These are phyloP conservation scores for Cercospora zeae-maydis DNA, from an alignment of 2,329 filamentous ascomycete species.

Conservation along the genomic window DNA sequence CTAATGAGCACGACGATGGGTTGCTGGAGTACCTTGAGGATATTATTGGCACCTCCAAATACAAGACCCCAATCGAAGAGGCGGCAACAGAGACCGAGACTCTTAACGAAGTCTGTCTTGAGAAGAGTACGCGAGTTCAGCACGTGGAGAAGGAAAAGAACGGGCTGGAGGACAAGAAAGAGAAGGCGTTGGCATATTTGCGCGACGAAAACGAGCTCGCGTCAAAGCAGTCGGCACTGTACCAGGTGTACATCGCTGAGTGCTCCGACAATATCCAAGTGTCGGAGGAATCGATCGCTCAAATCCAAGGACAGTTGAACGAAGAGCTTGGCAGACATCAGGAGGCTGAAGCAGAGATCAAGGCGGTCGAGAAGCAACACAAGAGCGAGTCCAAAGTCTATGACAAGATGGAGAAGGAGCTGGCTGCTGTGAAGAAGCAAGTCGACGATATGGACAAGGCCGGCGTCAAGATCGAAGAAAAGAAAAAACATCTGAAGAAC, in stretches of 20 bases:
- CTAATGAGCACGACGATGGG: conserved; percentile 91
- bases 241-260: conserved; percentile 85
- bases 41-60: conserved; percentile 97
- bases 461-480: conserved; percentile 94
- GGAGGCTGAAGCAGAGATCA: conserved; percentile 85
- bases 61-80: conserved; percentile 96
- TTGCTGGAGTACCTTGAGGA: conserved; percentile 95
- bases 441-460: conserved; percentile 94
- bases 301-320: conserved; percentile 83
- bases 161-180: conserved; percentile 90
- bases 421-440: conserved; percentile 76
- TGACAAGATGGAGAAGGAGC: conserved; percentile 75
- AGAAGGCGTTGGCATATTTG: conserved; percentile 84
- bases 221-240: conserved; percentile 84
- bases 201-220: conserved; percentile 90
- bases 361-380: conserved; percentile 80
- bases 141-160: conserved; percentile 98
- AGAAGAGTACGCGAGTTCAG: conserved; percentile 93
- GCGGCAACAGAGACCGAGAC: conserved; percentile 84
- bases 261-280: conserved; percentile 85
- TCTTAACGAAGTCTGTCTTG: conserved; percentile 88
- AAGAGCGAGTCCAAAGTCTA: conserved; percentile 78
- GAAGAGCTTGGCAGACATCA: conserved; percentile 87
- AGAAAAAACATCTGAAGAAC: conserved; percentile 84
- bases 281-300: conserved; percentile 82